Conservation (phyloP, 768 basidiomycete genomes). For the Tricholoma matsutake region DNA sequence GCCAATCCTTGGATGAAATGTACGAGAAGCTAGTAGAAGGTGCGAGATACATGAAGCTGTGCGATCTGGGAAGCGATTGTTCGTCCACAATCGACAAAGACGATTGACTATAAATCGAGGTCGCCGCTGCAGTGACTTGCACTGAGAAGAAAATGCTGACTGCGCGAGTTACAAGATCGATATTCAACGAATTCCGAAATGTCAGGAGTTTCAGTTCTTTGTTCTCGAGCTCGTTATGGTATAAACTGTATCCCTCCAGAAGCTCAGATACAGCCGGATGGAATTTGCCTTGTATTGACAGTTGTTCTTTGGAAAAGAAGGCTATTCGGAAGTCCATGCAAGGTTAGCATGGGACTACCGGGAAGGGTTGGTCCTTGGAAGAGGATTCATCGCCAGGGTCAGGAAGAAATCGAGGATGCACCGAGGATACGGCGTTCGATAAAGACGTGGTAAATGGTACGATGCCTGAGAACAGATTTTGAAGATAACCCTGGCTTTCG, state of each 20-base stretch:
- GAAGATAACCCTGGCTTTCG: too few relatives aligned
- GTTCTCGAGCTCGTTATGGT: background rate
- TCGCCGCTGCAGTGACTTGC: background rate
- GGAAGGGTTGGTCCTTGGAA: too few relatives aligned
- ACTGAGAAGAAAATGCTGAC: background rate
- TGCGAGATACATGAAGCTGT: background rate
- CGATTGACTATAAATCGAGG: background rate
- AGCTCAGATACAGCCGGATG: background rate
- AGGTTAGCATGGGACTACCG: too few relatives aligned
- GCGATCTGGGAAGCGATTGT: background rate
- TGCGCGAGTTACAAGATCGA: background rate
- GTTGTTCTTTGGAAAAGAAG: background rate
- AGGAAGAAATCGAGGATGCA: background rate
- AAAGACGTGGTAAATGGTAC: background rate
- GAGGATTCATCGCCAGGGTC: too few relatives aligned
- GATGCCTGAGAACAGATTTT: too few relatives aligned
- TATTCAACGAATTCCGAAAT: background rate
- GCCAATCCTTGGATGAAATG: background rate
- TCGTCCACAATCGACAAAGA: background rate
- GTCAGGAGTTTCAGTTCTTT: too few relatives aligned
- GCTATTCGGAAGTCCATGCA: background rate
- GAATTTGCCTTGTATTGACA: background rate
- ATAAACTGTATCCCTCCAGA: background rate
- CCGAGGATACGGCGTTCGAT: background rate
- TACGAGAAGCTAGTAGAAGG: background rate